A percentile compares a stretch with the other conserved stretches of the same genome.
These are phyloP conservation scores for Venturia nashicola DNA, from an alignment of 2,329 filamentous ascomycete species.

Conservation along the genomic window DNA sequence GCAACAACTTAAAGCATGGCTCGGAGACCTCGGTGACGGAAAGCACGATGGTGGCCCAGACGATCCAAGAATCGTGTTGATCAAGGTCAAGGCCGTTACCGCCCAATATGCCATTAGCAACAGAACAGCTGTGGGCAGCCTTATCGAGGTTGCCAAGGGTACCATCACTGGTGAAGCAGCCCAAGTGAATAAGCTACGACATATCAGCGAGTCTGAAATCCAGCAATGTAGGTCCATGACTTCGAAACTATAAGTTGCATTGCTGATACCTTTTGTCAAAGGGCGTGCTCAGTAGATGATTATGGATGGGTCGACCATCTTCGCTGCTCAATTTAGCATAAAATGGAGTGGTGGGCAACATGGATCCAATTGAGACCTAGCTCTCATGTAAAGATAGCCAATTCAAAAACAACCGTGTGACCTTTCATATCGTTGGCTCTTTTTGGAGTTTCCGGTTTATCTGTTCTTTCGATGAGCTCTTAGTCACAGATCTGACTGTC, in stretches of 20 bases:
- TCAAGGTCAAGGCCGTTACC: conserved; percentile 60
- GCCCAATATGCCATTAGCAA: conserved; percentile 52
- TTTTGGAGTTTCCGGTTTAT: too few relatives aligned
- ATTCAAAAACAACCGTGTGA: not conserved
- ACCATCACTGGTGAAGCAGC: conserved; percentile 60
- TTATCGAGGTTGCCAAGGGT: conserved; percentile 64
- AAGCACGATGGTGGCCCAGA: conserved; percentile 70
- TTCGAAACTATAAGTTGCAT: not conserved
- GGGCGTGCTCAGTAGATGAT: not conserved
- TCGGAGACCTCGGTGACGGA: conserved; percentile 66
- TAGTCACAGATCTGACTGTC: too few relatives aligned
- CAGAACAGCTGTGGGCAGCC: conserved; percentile 51
- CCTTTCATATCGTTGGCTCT: not conserved
- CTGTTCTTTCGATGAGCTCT: too few relatives aligned
- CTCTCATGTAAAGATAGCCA: not conserved
- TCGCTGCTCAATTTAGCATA: not conserved
- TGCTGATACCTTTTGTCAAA: not conserved
- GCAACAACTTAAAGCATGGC: conserved; percentile 64
- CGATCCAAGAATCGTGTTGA: conserved; percentile 72
- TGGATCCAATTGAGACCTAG: not conserved
- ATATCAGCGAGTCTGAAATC: conserved; percentile 57
- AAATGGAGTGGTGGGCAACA: not conserved
- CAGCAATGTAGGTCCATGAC: conserved; percentile 40
- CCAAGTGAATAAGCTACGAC: conserved; percentile 61
- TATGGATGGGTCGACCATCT: not conserved